A percentile compares a stretch with the other conserved stretches of the same genome.
phyloP scores from a whole-genome alignment of 192 early-diverging fungal species.

The Gamsiella multidivaricata region DNA sequence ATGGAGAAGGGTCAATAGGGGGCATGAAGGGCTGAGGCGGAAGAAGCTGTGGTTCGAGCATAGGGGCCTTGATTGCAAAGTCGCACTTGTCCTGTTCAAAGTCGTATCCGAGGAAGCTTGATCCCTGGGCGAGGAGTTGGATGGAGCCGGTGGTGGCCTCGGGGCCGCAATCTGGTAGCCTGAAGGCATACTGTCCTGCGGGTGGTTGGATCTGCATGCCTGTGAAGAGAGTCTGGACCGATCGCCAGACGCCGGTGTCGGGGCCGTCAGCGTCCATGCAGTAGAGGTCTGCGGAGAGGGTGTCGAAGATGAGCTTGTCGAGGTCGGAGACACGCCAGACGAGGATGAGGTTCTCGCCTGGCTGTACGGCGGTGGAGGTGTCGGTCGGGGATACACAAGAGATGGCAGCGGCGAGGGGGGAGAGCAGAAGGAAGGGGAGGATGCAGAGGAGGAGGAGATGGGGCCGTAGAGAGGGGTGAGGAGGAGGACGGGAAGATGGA shows the following conservation, averaged over 20 bases:
- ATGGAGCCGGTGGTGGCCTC: neutral
- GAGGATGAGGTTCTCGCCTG: conserved; percentile 6
- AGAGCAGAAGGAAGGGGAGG: conserved; percentile 17
- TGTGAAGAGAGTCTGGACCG: conserved; percentile 10
- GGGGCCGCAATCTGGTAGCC: conserved; percentile 24
- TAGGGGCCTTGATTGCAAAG: conserved; percentile 3
- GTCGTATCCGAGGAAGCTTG: neutral
- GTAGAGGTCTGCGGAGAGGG: conserved; percentile 17
- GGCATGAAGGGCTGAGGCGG: neutral
- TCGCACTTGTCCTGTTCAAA: neutral
- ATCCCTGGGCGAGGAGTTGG: conserved; percentile 2
- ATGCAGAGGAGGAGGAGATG: neutral
- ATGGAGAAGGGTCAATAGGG: neutral
- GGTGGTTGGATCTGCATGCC: neutral
- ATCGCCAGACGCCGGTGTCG: neutral
- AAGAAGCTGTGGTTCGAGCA: neutral
- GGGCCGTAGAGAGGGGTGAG: neutral
- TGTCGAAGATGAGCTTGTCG: conserved; percentile 14
- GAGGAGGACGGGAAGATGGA: neutral
- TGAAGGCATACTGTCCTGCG: neutral
- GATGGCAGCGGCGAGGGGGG: neutral
- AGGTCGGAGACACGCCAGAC: conserved; percentile 18
- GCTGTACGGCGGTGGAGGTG: neutral
- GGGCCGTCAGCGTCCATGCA: conserved; percentile 10
- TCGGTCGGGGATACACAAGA: conserved; percentile 11